Conservation (phyloP, 1,284 basidiomycete species). For the Polyporus tsugae region DNA sequence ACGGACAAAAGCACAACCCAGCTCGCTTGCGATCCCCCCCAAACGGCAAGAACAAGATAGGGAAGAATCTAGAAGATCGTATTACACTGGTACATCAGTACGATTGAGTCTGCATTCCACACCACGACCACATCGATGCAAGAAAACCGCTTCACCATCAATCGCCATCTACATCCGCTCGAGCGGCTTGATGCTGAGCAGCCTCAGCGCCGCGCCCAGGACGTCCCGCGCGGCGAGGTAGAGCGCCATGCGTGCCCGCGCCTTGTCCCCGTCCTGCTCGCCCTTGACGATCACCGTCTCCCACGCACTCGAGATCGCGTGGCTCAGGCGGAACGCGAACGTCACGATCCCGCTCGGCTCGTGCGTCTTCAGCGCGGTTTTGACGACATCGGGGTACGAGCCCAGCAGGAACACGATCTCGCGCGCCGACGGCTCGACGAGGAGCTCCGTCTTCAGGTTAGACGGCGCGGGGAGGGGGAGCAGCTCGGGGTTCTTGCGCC, state of each 20-base stretch:
- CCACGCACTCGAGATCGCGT: slow-evolving; percentile 90
- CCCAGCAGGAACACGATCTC: slow-evolving; percentile 91
- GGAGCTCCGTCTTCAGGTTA: slow-evolving; percentile 74
- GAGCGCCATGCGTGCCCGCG: slow-evolving; percentile 90
- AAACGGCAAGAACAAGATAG: neutral
- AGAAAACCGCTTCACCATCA: neutral
- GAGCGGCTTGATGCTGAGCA: slow-evolving; percentile 89
- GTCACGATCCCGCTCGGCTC: slow-evolving; percentile 93
- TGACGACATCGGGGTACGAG: slow-evolving; percentile 91
- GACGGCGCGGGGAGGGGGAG: slow-evolving; percentile 78
- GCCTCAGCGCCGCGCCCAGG: slow-evolving; percentile 84
- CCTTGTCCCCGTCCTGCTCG: slow-evolving; percentile 48
- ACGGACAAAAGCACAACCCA: no score
- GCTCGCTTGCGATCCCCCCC: no score
- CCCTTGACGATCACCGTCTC: slow-evolving; percentile 61
- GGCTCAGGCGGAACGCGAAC: slow-evolving; percentile 78
- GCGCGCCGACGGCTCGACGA: slow-evolving; percentile 79
- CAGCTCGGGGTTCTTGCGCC: slow-evolving; percentile 92
- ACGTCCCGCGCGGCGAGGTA: slow-evolving; percentile 92
- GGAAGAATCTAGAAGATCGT: neutral
- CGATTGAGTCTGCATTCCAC: neutral
- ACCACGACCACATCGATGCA: no score
- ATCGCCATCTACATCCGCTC: slow-evolving; percentile 80
- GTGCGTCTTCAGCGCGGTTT: slow-evolving; percentile 83
- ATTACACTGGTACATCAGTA: slow-evolving; percentile 10